Evolutionary conservation across 1,284 basidiomycete species (phyloP), one percentile per base, ranked within the genome.

Genomic region (Phlebopus sp.): DNA sequence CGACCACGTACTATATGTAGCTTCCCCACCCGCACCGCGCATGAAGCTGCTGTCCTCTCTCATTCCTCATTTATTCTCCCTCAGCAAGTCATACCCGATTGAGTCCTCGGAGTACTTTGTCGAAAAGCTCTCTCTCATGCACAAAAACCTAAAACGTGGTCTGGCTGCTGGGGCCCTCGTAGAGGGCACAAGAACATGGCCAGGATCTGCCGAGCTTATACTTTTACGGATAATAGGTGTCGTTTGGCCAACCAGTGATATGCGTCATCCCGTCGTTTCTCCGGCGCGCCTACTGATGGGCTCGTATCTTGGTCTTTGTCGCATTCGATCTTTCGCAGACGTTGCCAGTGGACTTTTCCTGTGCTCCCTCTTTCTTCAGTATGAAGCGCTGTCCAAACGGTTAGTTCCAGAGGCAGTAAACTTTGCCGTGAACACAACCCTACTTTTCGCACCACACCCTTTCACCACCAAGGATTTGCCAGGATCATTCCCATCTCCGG

Each of bases 171-270:
- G 90, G 1, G 73, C 91, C 0, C 72, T 81, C 11, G 73, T 80
- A 18, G 68, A 68, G 0, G 73, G 81, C 3, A 77, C 91, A 1
- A 88, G 82, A 68, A 98, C 93, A 0, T 97, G 92, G 85, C 97
- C 97, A 1, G 84, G 86, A 4, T 66, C 85, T 1, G 73, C 92
- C 3, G 97, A 99, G 65, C 75, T 99, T 30, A 76, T 81, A 0
- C 72, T 99, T 7, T 74, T 99, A 19, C 83, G 94, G 27, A 67
- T 94, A 31, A 79, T 91, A 44, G 92, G 92, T 3, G 69, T 79
- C 4, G 72, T 92, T 17, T 99, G 94, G 94, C 90, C 95, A 1
- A 95, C 95, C 1, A 96, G 92, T 63, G 97, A 99, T 70, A 81
- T 94, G 68, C 88, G 86, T 48, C 95, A 99, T 66, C 81, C 86